phyloP scores from a whole-genome alignment of 306 rosid species.

The Senna tora region DNA sequence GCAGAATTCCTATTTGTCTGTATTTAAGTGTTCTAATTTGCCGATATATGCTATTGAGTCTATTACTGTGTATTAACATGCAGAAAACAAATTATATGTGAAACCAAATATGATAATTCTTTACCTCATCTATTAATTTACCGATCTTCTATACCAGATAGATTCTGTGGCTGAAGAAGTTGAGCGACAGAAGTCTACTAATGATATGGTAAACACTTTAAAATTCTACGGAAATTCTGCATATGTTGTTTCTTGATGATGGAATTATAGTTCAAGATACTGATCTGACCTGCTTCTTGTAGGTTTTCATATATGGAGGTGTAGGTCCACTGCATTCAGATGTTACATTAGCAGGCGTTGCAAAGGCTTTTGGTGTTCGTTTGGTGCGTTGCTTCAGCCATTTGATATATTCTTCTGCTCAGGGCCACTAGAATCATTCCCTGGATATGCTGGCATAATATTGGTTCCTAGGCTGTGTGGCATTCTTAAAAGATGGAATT shows the following conservation, averaged over 20 bases:
- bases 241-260: slow-evolving; percentile 26
- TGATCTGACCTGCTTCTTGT: slow-evolving; percentile 41
- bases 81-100: slow-evolving; percentile 1
- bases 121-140: slow-evolving; percentile 23
- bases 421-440: slow-evolving; percentile 20
- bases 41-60: slow-evolving; percentile 18
- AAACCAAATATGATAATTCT: slow-evolving; percentile 20
- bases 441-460: slow-evolving; percentile 24
- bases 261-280: slow-evolving; percentile 34
- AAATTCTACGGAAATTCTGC: slow-evolving; percentile 28
- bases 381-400: slow-evolving; percentile 64
- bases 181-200: slow-evolving; percentile 64
- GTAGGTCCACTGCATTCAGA: slow-evolving; percentile 94
- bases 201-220: slow-evolving; percentile 69
- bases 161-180: slow-evolving; percentile 98
- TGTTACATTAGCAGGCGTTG: slow-evolving; percentile 85
- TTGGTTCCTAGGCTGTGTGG: slow-evolving; percentile 11
- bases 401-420: slow-evolving; percentile 18
- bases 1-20: slow-evolving; percentile 9
- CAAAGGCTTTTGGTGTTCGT: slow-evolving; percentile 93
- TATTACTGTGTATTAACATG: slow-evolving; percentile 21
- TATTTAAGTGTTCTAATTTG: slow-evolving; percentile 31
- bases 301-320: slow-evolving; percentile 96
- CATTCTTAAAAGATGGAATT: neutral
- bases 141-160: slow-evolving; percentile 57